These are phyloP conservation scores for Lachancea lanzarotensis DNA, from an alignment of 805 yeast genomes.

Conservation along the genomic window DNA sequence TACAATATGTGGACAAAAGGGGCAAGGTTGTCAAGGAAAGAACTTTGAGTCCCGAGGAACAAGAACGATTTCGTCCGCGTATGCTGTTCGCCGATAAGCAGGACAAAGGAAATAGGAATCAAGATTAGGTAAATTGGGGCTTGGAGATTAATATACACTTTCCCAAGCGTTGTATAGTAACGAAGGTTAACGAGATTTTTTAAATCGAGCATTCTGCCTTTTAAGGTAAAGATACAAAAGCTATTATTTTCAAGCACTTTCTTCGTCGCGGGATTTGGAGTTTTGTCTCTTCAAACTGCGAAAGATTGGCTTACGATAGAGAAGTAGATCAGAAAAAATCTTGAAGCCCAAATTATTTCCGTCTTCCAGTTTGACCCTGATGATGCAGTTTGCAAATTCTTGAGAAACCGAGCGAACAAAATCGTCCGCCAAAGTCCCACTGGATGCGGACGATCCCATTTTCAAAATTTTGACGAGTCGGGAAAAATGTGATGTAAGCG, in stretches of 20 bases:
- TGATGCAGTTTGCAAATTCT: constrained; percentile 58
- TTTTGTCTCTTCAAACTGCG: constrained; percentile 45
- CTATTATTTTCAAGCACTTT: background rate
- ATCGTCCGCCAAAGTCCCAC: constrained; percentile 32
- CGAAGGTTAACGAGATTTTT: background rate
- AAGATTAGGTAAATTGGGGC: background rate
- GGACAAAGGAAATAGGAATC: background rate
- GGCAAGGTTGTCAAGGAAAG: constrained; percentile 29
- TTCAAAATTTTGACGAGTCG: constrained; percentile 51
- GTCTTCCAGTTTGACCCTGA: constrained; percentile 40
- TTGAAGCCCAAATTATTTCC: constrained; percentile 53
- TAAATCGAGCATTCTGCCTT: background rate
- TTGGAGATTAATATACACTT: background rate
- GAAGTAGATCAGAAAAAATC: constrained; percentile 56
- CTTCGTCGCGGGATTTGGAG: constrained; percentile 8
- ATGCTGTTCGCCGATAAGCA: constrained; percentile 23
- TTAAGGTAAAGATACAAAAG: background rate
- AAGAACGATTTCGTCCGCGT: constrained; percentile 25
- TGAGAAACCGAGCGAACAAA: constrained; percentile 47
- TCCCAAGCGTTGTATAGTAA: background rate
- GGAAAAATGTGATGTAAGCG: constrained; percentile 67
- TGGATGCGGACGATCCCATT: constrained; percentile 34
- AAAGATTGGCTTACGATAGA: constrained; percentile 56
- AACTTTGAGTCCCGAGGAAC: constrained; percentile 18
- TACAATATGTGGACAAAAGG: constrained; percentile 31